These are phyloP conservation scores for Sporothrix schenckii DNA, from an alignment of 2,329 filamentous ascomycete genomes.

Conservation along the genomic window DNA sequence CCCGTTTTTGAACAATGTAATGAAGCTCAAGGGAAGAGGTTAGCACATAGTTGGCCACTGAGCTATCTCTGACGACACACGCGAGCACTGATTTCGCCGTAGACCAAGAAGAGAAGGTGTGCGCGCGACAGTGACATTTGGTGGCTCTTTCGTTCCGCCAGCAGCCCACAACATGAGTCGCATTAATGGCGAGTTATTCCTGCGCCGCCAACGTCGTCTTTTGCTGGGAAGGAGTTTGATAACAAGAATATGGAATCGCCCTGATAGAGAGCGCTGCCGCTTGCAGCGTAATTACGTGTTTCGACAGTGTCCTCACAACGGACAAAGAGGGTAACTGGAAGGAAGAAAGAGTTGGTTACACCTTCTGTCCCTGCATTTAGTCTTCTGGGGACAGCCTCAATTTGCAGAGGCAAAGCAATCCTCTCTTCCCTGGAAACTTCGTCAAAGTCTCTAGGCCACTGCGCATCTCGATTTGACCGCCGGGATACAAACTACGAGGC, in stretches of 20 bases:
- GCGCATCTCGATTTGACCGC: too few relatives aligned
- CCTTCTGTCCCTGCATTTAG: neutral
- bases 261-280: neutral
- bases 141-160: neutral
- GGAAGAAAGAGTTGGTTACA: neutral
- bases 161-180: too few relatives aligned
- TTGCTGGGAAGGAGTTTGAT: too few relatives aligned
- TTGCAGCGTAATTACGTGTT: too few relatives aligned
- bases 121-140: constrained; percentile 11
- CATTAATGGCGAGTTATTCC: too few relatives aligned
- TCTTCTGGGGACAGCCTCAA: neutral
- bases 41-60: neutral
- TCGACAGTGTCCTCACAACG: too few relatives aligned
- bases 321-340: neutral
- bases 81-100: neutral
- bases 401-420: neutral
- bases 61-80: neutral
- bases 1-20: too few relatives aligned
- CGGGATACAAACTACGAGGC: too few relatives aligned
- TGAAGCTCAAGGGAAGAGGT: neutral
- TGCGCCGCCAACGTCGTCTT: too few relatives aligned
- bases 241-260: neutral
- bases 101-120: constrained; percentile 27
- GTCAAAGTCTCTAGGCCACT: too few relatives aligned
- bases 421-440: neutral